A percentile compares a stretch with the other conserved stretches of the same genome.
phyloP scores from a whole-genome alignment of 306 rosid genomes.

The Fragaria nilgerrensis region DNA sequence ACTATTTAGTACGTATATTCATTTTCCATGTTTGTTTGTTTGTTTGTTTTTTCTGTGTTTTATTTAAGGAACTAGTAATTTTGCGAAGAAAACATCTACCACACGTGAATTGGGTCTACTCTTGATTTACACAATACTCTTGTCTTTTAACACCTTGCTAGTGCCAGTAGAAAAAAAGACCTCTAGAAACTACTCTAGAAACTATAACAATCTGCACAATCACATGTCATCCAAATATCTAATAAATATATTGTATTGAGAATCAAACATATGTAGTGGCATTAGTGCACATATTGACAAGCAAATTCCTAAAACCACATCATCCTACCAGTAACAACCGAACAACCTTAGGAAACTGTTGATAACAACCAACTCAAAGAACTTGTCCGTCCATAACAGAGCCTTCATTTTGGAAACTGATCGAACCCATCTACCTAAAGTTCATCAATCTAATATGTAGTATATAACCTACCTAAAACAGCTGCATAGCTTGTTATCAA shows the following conservation, averaged over 20 bases:
- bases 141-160: background rate
- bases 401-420: background rate
- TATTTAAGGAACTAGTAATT: background rate
- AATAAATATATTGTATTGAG: background rate
- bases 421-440: background rate
- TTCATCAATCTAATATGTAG: background rate
- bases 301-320: background rate
- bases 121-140: background rate
- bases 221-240: background rate
- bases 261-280: background rate
- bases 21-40: background rate
- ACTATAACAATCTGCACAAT: background rate
- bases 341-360: background rate
- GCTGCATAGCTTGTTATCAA: background rate
- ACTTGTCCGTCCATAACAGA: background rate
- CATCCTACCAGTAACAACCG: background rate
- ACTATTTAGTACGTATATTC: conserved; percentile 68
- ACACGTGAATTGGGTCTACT: background rate
- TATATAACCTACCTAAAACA: background rate
- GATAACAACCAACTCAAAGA: background rate
- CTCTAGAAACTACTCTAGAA: background rate
- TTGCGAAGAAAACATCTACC: background rate
- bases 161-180: background rate
- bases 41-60: background rate
- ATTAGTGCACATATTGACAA: background rate